Evolutionary conservation across 2,329 filamentous ascomycete species (phyloP), one percentile per base, ranked within the genome.

Genomic region (Xylariaceae sp.): DNA sequence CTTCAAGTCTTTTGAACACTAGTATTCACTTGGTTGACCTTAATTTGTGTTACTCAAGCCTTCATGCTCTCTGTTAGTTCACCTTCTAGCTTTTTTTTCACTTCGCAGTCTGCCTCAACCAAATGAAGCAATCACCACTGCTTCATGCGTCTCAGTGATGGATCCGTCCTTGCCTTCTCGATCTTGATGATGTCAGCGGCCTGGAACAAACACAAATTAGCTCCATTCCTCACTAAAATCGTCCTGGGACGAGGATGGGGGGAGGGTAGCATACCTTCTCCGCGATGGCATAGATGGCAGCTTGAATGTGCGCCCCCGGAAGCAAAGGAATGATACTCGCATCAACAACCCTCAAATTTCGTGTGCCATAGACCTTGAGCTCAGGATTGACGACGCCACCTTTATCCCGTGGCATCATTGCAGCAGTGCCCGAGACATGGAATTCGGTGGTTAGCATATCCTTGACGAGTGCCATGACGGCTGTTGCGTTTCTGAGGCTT

Each of bases 101-200:
- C 7, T 28, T 28, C 22, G 22, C 22, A 28, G 22, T 28, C 22
- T 28, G 4, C 22, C 22, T 28, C 22, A 28, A 28, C 22, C 7
- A 28, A 28, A 7, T 7, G 7, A 28, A 28, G 22, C 22, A 5
- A 28, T 28, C 7, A 28, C 22, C 22, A 28, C 22, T 7, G 22
- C 7, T 28, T 28, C 22, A 28, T 28, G 22, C 22, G 22, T 28
- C 22, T 28, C 22, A 28, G 22, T 28, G 42, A 13, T 38, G 31
- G 31, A 42, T 42, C 38, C 14, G n/a, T 36, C 41, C 28, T 48
- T 18, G 31, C 47, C 12, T 50, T 53, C 16, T 61, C 56, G 11
- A 63, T 59, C 57, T 73, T 76, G 59, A 77, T 76, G 40, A 76
- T 71, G 56, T 76, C 74, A 14, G 74, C 74, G 17, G 74, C 75